phyloP scores from a whole-genome alignment of 106 monocot genomes.

The Dendrobium chrysotoxum region DNA sequence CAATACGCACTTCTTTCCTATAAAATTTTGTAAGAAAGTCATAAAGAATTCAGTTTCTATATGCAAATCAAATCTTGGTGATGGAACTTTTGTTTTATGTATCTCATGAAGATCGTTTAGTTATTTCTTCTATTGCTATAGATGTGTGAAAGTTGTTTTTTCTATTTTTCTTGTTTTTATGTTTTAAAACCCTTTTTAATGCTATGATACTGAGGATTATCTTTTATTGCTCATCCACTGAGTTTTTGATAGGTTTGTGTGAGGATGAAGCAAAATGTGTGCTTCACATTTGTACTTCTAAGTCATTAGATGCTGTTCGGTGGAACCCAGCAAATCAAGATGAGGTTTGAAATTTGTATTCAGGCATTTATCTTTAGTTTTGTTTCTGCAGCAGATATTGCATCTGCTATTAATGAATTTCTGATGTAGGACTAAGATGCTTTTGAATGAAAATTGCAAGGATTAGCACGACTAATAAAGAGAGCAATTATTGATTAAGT shows the following conservation, averaged over 20 bases:
- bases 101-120: not conserved
- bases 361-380: not conserved
- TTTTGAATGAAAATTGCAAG: too few species aligned
- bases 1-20: not conserved
- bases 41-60: not conserved
- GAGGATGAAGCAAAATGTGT: conserved; percentile 45
- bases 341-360: conserved; percentile 46
- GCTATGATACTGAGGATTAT: not conserved
- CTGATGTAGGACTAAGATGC: too few species aligned
- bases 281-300: conserved; percentile 43
- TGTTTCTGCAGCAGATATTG: not conserved
- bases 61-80: too few species aligned
- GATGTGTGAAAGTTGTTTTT: not conserved
- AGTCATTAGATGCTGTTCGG: conserved; percentile 51
- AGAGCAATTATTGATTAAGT: too few species aligned
- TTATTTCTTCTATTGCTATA: not conserved
- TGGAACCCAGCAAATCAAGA: conserved; percentile 89
- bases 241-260: conserved; percentile 20
- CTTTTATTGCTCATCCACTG: conserved; percentile 1
- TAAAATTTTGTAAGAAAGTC: not conserved
- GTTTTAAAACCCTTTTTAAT: not conserved
- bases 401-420: not conserved
- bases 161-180: not conserved
- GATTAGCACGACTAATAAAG: too few species aligned
- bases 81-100: not conserved